These are phyloP conservation scores for Backusella parvicylindrica DNA, from an alignment of 192 early-diverging fungal genomes.

Conservation along the genomic window DNA sequence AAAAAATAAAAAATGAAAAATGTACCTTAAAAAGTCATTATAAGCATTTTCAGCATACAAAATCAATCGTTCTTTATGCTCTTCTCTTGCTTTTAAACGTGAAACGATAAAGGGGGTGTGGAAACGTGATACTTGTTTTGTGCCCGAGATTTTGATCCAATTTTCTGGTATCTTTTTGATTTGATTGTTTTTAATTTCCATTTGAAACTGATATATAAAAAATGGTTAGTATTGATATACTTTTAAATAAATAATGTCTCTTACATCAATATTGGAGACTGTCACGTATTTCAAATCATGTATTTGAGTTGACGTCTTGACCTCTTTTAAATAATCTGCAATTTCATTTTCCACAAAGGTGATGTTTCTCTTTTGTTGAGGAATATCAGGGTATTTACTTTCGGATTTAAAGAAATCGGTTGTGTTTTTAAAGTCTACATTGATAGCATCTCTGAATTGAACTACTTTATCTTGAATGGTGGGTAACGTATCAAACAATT, in stretches of 20 bases:
- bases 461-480: constrained; percentile 10
- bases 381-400: constrained; percentile 46
- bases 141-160: constrained; percentile 72
- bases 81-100: constrained; percentile 53
- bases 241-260: background rate
- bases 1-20: background rate
- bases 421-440: constrained; percentile 32
- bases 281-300: constrained; percentile 51
- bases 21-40: constrained; percentile 39
- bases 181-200: constrained; percentile 63
- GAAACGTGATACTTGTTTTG: constrained; percentile 65
- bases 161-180: constrained; percentile 57
- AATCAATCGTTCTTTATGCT: constrained; percentile 47
- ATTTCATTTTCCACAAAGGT: constrained; percentile 55
- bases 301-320: constrained; percentile 48
- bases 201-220: constrained; percentile 46
- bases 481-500: constrained; percentile 37
- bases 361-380: constrained; percentile 47
- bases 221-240: background rate
- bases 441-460: background rate
- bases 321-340: constrained; percentile 39
- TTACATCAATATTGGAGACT: constrained; percentile 64
- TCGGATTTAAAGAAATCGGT: constrained; percentile 55
- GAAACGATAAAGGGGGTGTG: constrained; percentile 59
- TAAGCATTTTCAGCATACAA: constrained; percentile 57